Evolutionary conservation across 202 grass and related monocot genomes (phyloP).

Genomic region (Bolboschoenoplectus hybrid): DNA sequence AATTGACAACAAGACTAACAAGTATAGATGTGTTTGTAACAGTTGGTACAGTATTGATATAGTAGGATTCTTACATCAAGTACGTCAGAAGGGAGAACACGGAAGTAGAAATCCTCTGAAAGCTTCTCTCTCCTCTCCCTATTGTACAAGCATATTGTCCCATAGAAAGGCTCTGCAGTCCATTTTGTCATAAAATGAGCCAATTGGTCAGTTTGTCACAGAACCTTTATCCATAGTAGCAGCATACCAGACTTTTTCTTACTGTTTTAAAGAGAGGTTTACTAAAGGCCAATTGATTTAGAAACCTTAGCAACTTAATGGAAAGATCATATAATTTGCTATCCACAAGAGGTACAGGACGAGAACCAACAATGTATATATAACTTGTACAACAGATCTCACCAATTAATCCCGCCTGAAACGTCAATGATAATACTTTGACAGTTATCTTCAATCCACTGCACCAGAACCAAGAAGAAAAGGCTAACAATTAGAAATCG

Average conservation of each 20-base stretch:
- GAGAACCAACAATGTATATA: conserved; percentile 1
- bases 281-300: not conserved
- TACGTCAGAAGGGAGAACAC: conserved; percentile 74
- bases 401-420: conserved; percentile 95
- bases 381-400: conserved; percentile 47
- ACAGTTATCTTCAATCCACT: conserved; percentile 97
- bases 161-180: conserved; percentile 79
- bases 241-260: not conserved
- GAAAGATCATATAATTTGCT: not conserved
- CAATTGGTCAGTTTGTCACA: not conserved
- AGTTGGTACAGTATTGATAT: not conserved
- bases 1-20: not conserved
- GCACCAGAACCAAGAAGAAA: conserved; percentile 45
- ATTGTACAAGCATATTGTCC: conserved; percentile 99
- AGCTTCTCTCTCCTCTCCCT: conserved; percentile 94
- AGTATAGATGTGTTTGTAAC: not conserved
- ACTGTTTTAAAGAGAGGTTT: conserved; percentile 16
- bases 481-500: conserved; percentile 37
- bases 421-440: conserved; percentile 93
- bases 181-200: conserved; percentile 12
- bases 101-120: conserved; percentile 90
- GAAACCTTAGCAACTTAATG: not conserved
- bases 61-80: conserved; percentile 73
- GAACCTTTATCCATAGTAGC: conserved; percentile 1
- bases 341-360: not conserved